These are phyloP conservation scores for Colletotrichum filicis DNA, from an alignment of 2,329 filamentous ascomycete species.

Conservation along the genomic window DNA sequence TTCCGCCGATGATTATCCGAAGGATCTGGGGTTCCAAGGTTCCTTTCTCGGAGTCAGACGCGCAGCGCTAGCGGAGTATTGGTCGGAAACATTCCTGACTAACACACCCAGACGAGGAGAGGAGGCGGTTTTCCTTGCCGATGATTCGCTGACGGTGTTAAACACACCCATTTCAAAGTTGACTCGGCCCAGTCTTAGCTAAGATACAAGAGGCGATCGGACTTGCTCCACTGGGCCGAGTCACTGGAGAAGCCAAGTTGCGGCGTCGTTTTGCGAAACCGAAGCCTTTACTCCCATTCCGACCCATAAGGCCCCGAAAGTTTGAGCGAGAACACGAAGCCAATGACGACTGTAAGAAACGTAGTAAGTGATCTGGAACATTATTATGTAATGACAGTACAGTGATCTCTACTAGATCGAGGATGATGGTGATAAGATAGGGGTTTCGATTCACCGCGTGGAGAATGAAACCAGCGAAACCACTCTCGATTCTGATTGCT, in stretches of 20 bases:
- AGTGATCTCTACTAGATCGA: neutral
- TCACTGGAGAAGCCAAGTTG: neutral
- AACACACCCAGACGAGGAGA: neutral
- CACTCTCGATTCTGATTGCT: neutral
- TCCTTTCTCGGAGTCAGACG: neutral
- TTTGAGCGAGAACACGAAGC: neutral
- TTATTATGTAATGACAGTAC: neutral
- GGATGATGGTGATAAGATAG: neutral
- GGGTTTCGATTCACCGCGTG: neutral
- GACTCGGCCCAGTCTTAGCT: neutral
- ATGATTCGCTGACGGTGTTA: neutral
- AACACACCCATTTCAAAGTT: neutral
- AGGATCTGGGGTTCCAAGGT: neutral
- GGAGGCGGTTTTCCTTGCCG: neutral
- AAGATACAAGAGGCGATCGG: neutral
- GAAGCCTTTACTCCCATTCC: neutral
- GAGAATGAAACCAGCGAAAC: neutral
- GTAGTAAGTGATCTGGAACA: neutral
- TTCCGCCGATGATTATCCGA: constrained; percentile 22
- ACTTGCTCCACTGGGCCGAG: neutral
- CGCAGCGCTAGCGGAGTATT: constrained; percentile 25
- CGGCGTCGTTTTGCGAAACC: neutral
- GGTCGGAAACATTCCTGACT: neutral
- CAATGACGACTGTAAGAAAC: no score
- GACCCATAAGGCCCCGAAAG: neutral